Evolutionary conservation across 2,329 filamentous ascomycete genomes (phyloP), one percentile per base, ranked within the genome.

Genomic region (Exophiala lecanii-corni): DNA sequence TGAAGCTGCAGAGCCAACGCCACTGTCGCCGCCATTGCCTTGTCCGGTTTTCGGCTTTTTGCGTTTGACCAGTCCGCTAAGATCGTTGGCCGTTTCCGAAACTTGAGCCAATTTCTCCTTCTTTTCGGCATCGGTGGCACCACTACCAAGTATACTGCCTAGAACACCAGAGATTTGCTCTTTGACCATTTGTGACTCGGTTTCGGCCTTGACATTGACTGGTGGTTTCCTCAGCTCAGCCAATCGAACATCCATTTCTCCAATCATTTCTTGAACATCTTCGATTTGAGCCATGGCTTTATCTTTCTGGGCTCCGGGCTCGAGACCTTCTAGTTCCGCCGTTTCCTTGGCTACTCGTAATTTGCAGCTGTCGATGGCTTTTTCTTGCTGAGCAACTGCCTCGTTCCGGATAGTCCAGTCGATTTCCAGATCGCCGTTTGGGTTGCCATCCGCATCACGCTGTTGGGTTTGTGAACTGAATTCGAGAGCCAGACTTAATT

Each of bases 401-500:
- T 81, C 75, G 41, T 73, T 70, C 31, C 77, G 69, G 63, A 81
- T 68, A 3, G 65, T 67, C 56, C 75, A 71, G 54, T 82, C 73
- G 9, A 80, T 65, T 39, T 52, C 35, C 52, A 57, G 67, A 23
- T 62, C 63, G 36, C 62, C 66, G 53, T 55, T 69, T 21, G 65
- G 68, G 56, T 65, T 6, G 60, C 65, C 30, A 52, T 74, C 43
- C 57, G 68, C 21, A 50, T 70, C 36, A 20, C 59, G 59, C 12
- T 59, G 57, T 47, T 63, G 63, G 20, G 82, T 86, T 34, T 92
- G 79, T 0, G 88, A 92, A 3, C 87, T 87, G 56, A 97, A 97
- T 61, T 98, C 92, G 19, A 98, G 76, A 0, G 92, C 92, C 12
- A 98, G 78, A 0, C 91, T 95, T 18, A 98, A 81, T 68, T 96